A percentile compares a stretch with the other conserved stretches of the same genome.
Conservation (phyloP, 352 stramenopile species). For the Pythium rishiriense region DNA sequence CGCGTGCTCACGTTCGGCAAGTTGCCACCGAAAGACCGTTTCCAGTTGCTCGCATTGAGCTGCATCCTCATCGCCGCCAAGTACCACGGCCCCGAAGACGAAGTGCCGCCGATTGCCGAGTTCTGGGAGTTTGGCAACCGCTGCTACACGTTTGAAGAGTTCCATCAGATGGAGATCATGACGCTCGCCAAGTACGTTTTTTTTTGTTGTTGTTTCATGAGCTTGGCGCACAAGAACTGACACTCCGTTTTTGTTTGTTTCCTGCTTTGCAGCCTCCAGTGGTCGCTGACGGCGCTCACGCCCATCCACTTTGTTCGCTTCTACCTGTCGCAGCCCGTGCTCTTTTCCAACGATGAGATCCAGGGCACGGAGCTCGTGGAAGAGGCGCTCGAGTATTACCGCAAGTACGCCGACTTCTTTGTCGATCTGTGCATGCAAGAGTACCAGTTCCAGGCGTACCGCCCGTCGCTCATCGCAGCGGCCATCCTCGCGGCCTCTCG, state of each 20-base stretch:
- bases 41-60: constrained; percentile 80
- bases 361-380: constrained; percentile 71
- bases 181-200: constrained; percentile 50
- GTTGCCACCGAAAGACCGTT: constrained; percentile 70
- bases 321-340: constrained; percentile 73
- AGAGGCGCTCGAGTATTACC: constrained; percentile 76
- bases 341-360: constrained; percentile 81
- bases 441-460: constrained; percentile 82
- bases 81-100: constrained; percentile 74
- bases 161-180: constrained; percentile 70
- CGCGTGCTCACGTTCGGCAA: constrained; percentile 54
- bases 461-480: constrained; percentile 76
- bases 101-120: constrained; percentile 77
- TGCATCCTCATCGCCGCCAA: constrained; percentile 84
- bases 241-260: neutral
- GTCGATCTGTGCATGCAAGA: constrained; percentile 86
- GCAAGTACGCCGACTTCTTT: constrained; percentile 87
- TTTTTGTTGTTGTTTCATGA: neutral
- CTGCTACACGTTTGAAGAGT: constrained; percentile 84
- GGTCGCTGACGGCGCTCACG: constrained; percentile 65
- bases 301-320: constrained; percentile 83
- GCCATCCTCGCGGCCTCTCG: constrained; percentile 74
- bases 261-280: constrained; percentile 53
- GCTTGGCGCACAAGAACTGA: neutral
- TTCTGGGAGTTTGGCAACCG: constrained; percentile 87